These are phyloP conservation scores for Porcisia hertigi DNA, from an alignment of 208 protist genomes.

Conservation along the genomic window DNA sequence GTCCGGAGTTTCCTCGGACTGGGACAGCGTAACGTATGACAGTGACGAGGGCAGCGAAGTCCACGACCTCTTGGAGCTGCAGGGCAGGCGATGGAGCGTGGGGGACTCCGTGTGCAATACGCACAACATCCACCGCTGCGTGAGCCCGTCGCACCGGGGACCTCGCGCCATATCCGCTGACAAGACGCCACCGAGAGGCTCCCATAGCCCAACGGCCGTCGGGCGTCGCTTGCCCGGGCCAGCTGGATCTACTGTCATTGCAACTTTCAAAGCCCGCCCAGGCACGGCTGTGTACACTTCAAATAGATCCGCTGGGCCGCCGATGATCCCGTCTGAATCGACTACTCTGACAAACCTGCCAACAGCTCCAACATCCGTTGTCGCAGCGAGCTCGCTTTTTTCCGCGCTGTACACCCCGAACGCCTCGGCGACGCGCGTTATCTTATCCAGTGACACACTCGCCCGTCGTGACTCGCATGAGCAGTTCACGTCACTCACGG, in stretches of 20 bases:
- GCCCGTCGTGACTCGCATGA: background rate
- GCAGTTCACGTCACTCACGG: no score
- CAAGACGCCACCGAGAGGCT: no score
- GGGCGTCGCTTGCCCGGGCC: no score
- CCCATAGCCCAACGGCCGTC: background rate
- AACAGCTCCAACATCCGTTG: background rate
- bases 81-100: background rate
- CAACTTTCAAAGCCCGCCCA: background rate
- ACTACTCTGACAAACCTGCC: background rate
- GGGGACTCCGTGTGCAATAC: background rate
- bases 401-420: background rate
- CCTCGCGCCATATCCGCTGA: background rate
- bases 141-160: background rate
- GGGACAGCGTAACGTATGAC: background rate
- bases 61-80: background rate
- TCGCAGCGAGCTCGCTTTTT: background rate
- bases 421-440: background rate
- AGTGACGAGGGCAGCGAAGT: background rate
- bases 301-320: background rate
- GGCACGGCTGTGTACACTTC: background rate
- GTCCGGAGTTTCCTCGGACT: background rate
- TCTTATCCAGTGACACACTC: background rate
- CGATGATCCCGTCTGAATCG: no score
- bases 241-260: background rate
- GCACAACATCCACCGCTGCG: background rate